Base-by-base conservation (phyloP, 2,329 filamentous ascomycete genomes). In the Colletotrichum lupini region DNA sequence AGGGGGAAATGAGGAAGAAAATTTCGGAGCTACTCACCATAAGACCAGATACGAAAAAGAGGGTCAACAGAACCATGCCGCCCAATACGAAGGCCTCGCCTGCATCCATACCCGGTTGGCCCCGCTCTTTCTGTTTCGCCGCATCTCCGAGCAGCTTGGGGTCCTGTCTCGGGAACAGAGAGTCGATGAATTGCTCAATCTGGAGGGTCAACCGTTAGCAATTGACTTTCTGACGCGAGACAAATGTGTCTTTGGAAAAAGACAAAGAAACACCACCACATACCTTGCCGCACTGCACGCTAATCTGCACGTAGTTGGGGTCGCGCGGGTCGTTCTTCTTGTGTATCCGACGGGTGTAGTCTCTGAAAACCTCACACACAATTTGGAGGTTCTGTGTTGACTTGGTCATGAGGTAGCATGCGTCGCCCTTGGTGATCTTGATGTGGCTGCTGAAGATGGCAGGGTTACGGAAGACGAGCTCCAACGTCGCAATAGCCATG, bases 401-500 rank as follows among this genome's bases (percentile, higher is more conserved):
- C 79, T 98, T 91, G 74, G 92, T 89, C 97, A 99, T 98, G 78
- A 98, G 87, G 77, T 93, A 88, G 82, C 97, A 98, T 49, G 97
- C 95, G 77, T 96, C 91, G 37, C 97, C 97, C 86, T 98, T 98
- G 71, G 94, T 96, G 83, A 99, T 98, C 86, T 99, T 99, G 85
- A 99, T 87, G 80, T 98, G 97, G 76, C 89, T 91, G 81, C 96
- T 85, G 81, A 98, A 97, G 71, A 99, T 91, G 73, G 88, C 88
- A 26, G 94, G 93, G 83, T 99, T 99, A 79, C 94, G 93, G 90
- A 98, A 99, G 78, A 96, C 93, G 22, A 95, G 87, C 77, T 98
- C 95, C 55, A 98, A 86, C 0, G 96, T 98, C 9, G 97, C 96
- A 81, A 99, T 98, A 66, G 96, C 97, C 97, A 99, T 99, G 76